A percentile compares a stretch with the other conserved stretches of the same genome.
Evolutionary conservation across 148 eudicot genomes (phyloP).

Genomic region (Arbutus unedo): DNA sequence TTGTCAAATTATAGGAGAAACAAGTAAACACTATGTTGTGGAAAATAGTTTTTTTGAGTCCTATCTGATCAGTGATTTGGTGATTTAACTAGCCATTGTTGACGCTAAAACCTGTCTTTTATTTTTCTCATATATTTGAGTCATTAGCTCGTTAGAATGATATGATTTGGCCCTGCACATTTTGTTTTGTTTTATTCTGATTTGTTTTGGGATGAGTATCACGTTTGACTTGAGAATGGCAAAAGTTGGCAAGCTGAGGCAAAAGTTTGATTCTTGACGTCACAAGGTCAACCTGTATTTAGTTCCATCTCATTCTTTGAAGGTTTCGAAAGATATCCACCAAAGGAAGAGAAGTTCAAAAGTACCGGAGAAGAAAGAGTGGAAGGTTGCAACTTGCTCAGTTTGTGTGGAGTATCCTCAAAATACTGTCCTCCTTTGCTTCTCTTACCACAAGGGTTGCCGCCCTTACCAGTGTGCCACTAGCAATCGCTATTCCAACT

Average conservation of each 20-base stretch:
- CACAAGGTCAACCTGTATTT: slow-evolving; percentile 24
- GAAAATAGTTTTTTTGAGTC: background rate
- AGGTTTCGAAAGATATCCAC: slow-evolving; percentile 36
- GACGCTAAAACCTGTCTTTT: background rate
- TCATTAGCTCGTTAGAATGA: slow-evolving; percentile 1
- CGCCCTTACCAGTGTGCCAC: slow-evolving; percentile 57
- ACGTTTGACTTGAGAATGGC: slow-evolving; percentile 48
- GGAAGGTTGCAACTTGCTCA: slow-evolving; percentile 37
- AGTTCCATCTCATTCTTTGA: slow-evolving; percentile 39
- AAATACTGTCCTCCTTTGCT: slow-evolving; percentile 49
- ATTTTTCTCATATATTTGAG: background rate
- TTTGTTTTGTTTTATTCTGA: background rate
- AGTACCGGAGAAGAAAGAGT: slow-evolving; percentile 35
- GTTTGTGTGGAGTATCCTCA: slow-evolving; percentile 54
- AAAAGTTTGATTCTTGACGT: slow-evolving; percentile 28
- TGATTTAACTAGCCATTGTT: background rate
- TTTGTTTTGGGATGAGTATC: slow-evolving; percentile 20
- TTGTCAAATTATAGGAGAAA: background rate
- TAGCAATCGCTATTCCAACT: slow-evolving; percentile 44
- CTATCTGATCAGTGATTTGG: background rate
- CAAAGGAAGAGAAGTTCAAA: slow-evolving; percentile 25
- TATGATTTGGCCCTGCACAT: no score
- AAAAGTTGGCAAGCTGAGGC: slow-evolving; percentile 46
- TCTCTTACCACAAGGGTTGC: slow-evolving; percentile 49
- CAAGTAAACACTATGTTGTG: no score